Evolutionary conservation across 306 rosid species (phyloP), one percentile per base, ranked within the genome.

Genomic region (Delonix regia): DNA sequence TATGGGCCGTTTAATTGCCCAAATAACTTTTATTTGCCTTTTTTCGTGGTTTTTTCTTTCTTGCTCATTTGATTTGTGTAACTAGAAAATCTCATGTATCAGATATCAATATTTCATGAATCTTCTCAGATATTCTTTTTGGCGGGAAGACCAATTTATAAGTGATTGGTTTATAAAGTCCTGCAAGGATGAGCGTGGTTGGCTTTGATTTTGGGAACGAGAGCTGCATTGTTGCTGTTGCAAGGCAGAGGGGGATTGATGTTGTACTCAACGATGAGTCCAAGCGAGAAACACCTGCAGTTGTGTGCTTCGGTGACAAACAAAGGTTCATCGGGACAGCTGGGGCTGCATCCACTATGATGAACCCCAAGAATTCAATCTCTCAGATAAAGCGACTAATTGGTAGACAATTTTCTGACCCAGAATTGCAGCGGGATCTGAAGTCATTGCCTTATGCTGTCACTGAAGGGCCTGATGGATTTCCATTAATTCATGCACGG

Each of bases 161-260:
- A 65, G 33, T 34, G 15, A 51, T 34, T 19, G 45, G 77, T 27
- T 56, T 71, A 42, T 21, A 19, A 33, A 42, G 42, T 30, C 33
- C 71, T 67, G 75, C 82, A 53, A 90, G 87, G 75, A 96, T 96
- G 99, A 96, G 99, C 45, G 98, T 96, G 69, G 99, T 96, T 6
- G 99, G 99, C 33, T 96, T 96, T 85, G 99, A 95, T 88, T 81
- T 95, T 18, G 99, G 99, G 51, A 95, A 93, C 8, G 99, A 95
- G 87, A 95, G 96, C 82, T 81, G 99, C 91, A 91, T 96, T 76
- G 97, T 96, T 34, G 99, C 98, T 6, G 98, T 93, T 56, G 99
- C 97, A 10, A 91, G 97, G 84, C 99, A 93, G 79, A 89, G 98
- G 33, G 99, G 98, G 55, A 93, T 96, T 61, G 99, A 93, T 83